phyloP scores from a whole-genome alignment of 129 eudicot genomes.

The Cynara cardunculus region DNA sequence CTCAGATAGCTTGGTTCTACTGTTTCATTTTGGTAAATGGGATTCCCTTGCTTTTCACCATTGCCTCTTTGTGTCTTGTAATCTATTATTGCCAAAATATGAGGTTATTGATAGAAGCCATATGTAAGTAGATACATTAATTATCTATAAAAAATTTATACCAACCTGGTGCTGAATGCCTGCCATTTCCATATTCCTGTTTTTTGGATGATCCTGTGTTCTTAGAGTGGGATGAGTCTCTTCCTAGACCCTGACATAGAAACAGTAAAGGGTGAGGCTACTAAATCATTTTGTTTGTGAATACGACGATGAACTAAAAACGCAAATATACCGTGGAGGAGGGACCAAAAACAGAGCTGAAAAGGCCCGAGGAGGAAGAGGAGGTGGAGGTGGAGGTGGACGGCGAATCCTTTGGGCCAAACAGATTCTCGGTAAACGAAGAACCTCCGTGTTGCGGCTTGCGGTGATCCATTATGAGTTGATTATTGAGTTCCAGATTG shows the following conservation, averaged over 20 bases:
- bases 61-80: slow-evolving; percentile 31
- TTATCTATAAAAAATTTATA: not conserved
- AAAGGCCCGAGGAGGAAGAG: slow-evolving; percentile 47
- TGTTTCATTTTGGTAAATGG: slow-evolving; percentile 39
- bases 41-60: slow-evolving; percentile 38
- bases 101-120: not conserved
- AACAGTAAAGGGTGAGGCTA: not conserved
- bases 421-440: slow-evolving; percentile 61
- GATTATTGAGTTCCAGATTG: not conserved
- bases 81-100: slow-evolving; percentile 27
- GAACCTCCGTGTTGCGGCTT: slow-evolving; percentile 41
- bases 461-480: slow-evolving; percentile 48
- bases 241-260: slow-evolving; percentile 46
- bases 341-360: slow-evolving; percentile 77
- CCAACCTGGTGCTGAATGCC: slow-evolving; percentile 49
- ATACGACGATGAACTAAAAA: not conserved
- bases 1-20: slow-evolving; percentile 62
- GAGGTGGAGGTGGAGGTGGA: slow-evolving; percentile 39
- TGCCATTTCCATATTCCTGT: slow-evolving; percentile 39
- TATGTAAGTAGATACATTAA: not conserved
- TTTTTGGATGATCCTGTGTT: slow-evolving; percentile 25
- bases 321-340: slow-evolving; percentile 44
- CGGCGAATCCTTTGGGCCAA: slow-evolving; percentile 71
- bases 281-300: not conserved
- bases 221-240: slow-evolving; percentile 35